phyloP scores from a whole-genome alignment of 495 filamentous ascomycete genomes.

The Aspergillus panamensis region DNA sequence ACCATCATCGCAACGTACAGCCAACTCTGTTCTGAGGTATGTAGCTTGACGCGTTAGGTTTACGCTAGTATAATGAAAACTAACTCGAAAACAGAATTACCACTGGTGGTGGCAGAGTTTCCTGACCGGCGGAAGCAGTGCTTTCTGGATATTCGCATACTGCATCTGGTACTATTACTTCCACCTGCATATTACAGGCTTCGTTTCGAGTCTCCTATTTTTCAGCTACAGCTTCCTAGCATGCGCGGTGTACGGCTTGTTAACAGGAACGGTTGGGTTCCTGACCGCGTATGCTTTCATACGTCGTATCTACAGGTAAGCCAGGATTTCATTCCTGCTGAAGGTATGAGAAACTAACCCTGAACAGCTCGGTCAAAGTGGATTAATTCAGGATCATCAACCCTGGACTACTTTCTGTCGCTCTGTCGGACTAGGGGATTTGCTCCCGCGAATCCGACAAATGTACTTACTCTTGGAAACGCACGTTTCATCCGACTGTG shows the following conservation, averaged over 20 bases:
- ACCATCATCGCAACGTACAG: conserved; percentile 87
- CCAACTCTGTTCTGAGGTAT: conserved; percentile 73
- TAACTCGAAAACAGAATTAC: conserved; percentile 61
- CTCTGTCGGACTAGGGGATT: not conserved
- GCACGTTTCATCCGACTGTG: not conserved
- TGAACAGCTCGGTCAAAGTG: conserved; percentile 40
- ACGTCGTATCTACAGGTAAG: conserved; percentile 81
- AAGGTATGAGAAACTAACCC: conserved; percentile 9
- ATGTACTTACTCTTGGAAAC: not conserved
- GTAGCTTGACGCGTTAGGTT: conserved; percentile 5
- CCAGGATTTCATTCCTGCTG: conserved; percentile 9
- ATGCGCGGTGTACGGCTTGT: conserved; percentile 76
- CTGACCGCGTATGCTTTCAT: conserved; percentile 87
- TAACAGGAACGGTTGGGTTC: conserved; percentile 86
- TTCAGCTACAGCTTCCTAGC: conserved; percentile 82
- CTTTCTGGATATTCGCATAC: conserved; percentile 84
- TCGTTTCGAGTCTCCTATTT: conserved; percentile 77
- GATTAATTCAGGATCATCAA: conserved; percentile 25
- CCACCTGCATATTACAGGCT: conserved; percentile 78
- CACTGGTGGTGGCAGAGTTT: conserved; percentile 97
- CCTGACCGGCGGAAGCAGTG: conserved; percentile 72
- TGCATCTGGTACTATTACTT: conserved; percentile 84
- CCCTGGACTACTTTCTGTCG: not conserved
- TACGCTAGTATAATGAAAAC: not conserved
- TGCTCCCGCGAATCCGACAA: not conserved